Base-by-base conservation (phyloP, 83 land plant genomes). In the Picea abies region DNA sequence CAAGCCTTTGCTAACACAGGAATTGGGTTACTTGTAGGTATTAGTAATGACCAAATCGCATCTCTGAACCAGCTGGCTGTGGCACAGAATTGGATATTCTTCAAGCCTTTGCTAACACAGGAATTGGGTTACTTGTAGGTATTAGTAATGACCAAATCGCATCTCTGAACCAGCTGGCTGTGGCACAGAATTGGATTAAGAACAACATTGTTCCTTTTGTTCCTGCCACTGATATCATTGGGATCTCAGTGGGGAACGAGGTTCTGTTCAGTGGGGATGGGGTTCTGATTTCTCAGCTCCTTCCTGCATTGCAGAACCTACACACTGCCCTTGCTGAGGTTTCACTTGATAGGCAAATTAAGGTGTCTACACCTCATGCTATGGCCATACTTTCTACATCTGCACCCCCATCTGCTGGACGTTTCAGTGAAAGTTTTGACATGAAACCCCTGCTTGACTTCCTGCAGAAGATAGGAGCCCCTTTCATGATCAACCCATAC, bases 401-500 rank as follows among this genome's bases (percentile, higher is more conserved):
- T 2, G 87, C 79, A 10, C 94, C 94, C 39, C 94, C 93, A 4
- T 89, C 91, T 14, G 35, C 91, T 3, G 93, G 91, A 17, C 66
- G 71, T 14, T 87, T 92, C 80, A 49, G 72, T 15, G 80, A 84
- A 7, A 86, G 61, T 22, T 60, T 39, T 63, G 67, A 32, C 44
- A 81, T 91, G 80, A 84, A 84, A 67, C 83, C 68, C n/a, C 47
- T 91, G n/a, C 71, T 93, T 39, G 86, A n/a, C 35, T 91, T 93
- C 82, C 82, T 84, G 29, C 82, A 83, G 6, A 81, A 82, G 22
- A 91, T 91, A 5, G 92, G 87, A 20, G 86, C 93, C 61, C 92
- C 91, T 60, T 90, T 95, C 76, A 80, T 87, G 84, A 86, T 95
- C 83, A 95, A 95, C 56, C 91, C 91, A 26, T 95, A 95, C 83